phyloP scores from a whole-genome alignment of 2,329 filamentous ascomycete genomes.

The Lizonia empirigonia region DNA sequence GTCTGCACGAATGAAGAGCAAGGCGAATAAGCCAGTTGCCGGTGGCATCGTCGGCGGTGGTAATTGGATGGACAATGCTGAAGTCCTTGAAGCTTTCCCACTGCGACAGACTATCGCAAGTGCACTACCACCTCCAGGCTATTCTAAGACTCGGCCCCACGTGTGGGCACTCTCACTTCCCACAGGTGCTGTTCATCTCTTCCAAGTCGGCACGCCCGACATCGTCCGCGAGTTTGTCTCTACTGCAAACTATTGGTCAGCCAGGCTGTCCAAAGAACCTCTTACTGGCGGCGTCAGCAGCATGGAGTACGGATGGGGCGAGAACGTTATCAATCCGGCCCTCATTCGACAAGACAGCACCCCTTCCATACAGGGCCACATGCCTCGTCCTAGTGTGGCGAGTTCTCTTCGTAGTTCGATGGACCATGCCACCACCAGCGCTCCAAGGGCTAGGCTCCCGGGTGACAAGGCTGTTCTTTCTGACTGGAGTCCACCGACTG shows the following conservation, averaged over 20 bases:
- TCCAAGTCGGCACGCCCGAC: slow-evolving; percentile 94
- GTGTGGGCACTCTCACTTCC: slow-evolving; percentile 94
- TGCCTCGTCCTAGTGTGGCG: slow-evolving; percentile 61
- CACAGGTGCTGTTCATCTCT: slow-evolving; percentile 93
- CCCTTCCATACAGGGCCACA: slow-evolving; percentile 40
- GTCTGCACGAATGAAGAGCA: slow-evolving; percentile 71
- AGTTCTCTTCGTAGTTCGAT: slow-evolving; percentile 66
- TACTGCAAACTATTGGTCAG: slow-evolving; percentile 97
- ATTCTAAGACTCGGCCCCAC: slow-evolving; percentile 86
- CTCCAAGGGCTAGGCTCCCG: slow-evolving; percentile 70
- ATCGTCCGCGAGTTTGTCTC: slow-evolving; percentile 94
- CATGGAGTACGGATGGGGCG: slow-evolving; percentile 96
- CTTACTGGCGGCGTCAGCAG: slow-evolving; percentile 93
- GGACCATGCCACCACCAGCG: slow-evolving; percentile 61
- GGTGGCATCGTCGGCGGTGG: slow-evolving; percentile 85
- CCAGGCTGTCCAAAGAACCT: slow-evolving; percentile 90
- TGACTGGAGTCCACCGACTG: slow-evolving; percentile 87
- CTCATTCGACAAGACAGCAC: slow-evolving; percentile 51
- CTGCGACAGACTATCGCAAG: slow-evolving; percentile 92
- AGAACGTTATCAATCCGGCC: slow-evolving; percentile 70
- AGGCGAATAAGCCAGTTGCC: slow-evolving; percentile 59
- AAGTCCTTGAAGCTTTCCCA: slow-evolving; percentile 83
- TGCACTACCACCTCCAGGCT: slow-evolving; percentile 85
- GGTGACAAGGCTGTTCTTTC: slow-evolving; percentile 84
- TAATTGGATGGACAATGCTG: slow-evolving; percentile 98